Percentiles rank a stretch among this genome's conserved stretches.
phyloP scores from a whole-genome alignment of 441 rosid species.

The Melastoma candidum region DNA sequence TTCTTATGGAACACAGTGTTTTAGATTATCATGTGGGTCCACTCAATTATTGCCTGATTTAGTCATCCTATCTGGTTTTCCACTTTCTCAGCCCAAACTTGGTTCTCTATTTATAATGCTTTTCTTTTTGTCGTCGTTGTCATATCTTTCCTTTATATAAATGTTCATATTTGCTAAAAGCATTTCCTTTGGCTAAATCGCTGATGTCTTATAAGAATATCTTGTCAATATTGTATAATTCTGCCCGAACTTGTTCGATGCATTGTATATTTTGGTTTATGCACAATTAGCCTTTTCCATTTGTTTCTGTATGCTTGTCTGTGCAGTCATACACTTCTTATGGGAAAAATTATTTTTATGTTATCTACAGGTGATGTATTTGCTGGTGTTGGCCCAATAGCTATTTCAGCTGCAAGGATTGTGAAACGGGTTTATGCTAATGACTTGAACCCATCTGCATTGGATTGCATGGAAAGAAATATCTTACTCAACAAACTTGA shows the following conservation, averaged over 20 bases:
- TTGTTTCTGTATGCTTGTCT: not conserved
- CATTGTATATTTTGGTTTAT: not conserved
- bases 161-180: no score
- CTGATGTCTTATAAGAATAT: no score
- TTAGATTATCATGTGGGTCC: no score
- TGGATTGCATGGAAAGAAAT: constrained; percentile 70
- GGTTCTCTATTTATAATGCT: no score
- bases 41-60: no score
- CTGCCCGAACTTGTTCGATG: not conserved
- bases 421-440: constrained; percentile 87
- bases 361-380: constrained; percentile 71
- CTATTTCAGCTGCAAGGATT: constrained; percentile 71
- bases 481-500: constrained; percentile 71
- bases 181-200: no score
- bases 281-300: not conserved
- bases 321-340: no score
- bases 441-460: constrained; percentile 78
- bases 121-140: no score
- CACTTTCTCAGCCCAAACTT: no score
- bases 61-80: no score
- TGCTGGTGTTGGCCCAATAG: constrained; percentile 76
- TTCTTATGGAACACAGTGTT: not conserved
- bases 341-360: not conserved
- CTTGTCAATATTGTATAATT: not conserved
- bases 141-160: no score